Base-by-base conservation (phyloP, 306 rosid genomes). In the Corylus avellana region DNA sequence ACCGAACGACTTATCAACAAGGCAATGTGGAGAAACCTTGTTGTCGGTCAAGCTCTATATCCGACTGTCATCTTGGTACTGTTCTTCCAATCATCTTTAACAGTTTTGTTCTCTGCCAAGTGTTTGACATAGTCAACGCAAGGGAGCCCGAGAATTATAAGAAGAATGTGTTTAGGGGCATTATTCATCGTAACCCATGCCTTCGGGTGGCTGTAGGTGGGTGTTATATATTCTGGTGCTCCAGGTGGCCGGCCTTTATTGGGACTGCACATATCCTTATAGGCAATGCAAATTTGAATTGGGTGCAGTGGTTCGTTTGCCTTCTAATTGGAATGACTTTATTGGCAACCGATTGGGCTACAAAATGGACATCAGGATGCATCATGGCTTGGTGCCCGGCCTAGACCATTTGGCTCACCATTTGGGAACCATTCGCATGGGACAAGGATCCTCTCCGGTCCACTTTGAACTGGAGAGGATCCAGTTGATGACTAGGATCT, bases 41-140 rank as follows among this genome's bases (percentile, higher is more conserved):
- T 22, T 22, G 22, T 22, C 22, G 22, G 22, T 22, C 22, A 22
- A 22, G 22, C 22, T 22, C 22, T 22, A 22, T 22, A 22, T 22
- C 22, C 22, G 22, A 22, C 22, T 22, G 22, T 22, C 22, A 22
- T 22, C 22, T 22, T 22, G 22, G 22, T 22, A 22, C 22, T 22
- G 22, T 22, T 22, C 22, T 22, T 22, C 22, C 22, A 22, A 70
- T 70, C 1, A 55, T 81, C 53, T 76, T 76, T 67, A 81, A 70
- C 68, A 42, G 32, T 46, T 71, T 51, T 72, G 74, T 81, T 9
- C 64, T 81, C n/a, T 81, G 85, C 63, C 85, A 76, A 66, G 58
- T 81, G 3, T 76, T 51, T 72, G 76, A 76, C 20, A 67, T 49
- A 18, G n/a, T 81, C 5, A 81, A 73, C 44, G 47, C 78, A 49